Percentiles rank a stretch among this genome's conserved stretches.
Conservation (phyloP, 2,329 filamentous ascomycete species). For the Zarea fungicola region DNA sequence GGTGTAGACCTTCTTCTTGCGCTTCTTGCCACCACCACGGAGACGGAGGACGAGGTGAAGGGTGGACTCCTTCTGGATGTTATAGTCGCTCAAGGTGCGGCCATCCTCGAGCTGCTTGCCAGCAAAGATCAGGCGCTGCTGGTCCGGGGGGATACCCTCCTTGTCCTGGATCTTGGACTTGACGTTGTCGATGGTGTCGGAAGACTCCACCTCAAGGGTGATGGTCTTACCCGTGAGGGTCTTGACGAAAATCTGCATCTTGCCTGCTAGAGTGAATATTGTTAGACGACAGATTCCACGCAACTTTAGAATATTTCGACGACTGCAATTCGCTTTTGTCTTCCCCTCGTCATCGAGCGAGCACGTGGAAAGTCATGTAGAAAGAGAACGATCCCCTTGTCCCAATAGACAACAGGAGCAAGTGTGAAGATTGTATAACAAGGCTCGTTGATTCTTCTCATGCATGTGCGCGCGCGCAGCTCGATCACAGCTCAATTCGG, state of each 20-base stretch:
- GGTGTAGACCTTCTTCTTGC: slow-evolving; percentile 99
- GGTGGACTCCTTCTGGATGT: slow-evolving; percentile 99
- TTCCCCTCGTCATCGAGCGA: slow-evolving; percentile 1
- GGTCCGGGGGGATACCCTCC: slow-evolving; percentile 98
- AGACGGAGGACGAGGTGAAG: slow-evolving; percentile 97
- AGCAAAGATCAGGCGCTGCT: slow-evolving; percentile 99
- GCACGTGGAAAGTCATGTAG: not conserved
- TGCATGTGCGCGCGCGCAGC: slow-evolving; percentile 2
- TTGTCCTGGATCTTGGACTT: slow-evolving; percentile 99
- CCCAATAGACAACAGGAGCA: not conserved
- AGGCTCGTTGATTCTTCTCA: not conserved
- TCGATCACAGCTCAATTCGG: slow-evolving; percentile 10
- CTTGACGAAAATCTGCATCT: slow-evolving; percentile 75
- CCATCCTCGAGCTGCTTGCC: slow-evolving; percentile 99
- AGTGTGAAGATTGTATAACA: not conserved
- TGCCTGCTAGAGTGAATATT: slow-evolving; percentile 45
- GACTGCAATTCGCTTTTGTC: not conserved
- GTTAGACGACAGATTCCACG: slow-evolving; percentile 30
- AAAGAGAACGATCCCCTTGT: not conserved
- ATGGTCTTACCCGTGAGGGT: slow-evolving; percentile 99
- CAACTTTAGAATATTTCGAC: not conserved
- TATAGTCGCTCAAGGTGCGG: slow-evolving; percentile 98
- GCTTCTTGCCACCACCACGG: slow-evolving; percentile 98
- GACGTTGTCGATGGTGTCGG: slow-evolving; percentile 99
- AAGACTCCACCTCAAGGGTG: slow-evolving; percentile 99